Evolutionary conservation across 2,329 filamentous ascomycete species (phyloP).

Genomic region (Colletotrichum graminicola): DNA sequence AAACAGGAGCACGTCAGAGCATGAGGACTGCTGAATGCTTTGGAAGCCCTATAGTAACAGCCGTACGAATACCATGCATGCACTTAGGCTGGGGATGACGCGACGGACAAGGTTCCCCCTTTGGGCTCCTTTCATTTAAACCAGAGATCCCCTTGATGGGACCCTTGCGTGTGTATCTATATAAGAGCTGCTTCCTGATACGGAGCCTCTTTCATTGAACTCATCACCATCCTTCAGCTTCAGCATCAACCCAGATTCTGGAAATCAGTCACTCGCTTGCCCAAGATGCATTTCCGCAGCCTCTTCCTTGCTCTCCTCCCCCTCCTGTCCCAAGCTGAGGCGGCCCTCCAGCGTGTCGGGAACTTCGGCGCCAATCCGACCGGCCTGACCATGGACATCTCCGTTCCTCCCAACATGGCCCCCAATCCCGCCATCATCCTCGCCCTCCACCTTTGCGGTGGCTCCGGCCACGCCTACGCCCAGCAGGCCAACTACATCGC

Average conservation of each 20-base stretch:
- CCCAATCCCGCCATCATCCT: conserved; percentile 35
- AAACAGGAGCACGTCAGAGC: background rate
- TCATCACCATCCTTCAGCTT: too few relatives aligned
- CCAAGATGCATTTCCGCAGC: conserved; percentile 12
- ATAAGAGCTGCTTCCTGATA: background rate
- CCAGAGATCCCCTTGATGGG: background rate
- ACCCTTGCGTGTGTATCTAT: background rate
- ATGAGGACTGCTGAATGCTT: background rate
- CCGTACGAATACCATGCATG: background rate
- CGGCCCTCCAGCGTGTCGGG: conserved; percentile 30
- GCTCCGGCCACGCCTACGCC: conserved; percentile 34
- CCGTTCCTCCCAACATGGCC: conserved; percentile 30
- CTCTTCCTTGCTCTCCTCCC: conserved; percentile 16
- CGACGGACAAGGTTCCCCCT: background rate
- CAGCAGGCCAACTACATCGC: conserved; percentile 34
- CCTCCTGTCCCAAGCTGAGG: background rate
- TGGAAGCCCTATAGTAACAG: background rate
- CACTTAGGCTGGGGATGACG: background rate
- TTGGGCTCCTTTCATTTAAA: background rate
- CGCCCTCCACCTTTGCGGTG: conserved; percentile 41
- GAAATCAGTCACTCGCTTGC: background rate
- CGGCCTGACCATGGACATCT: conserved; percentile 39
- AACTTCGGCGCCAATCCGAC: conserved; percentile 41
- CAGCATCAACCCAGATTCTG: background rate
- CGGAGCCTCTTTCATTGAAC: background rate